Percentiles rank a stretch among this genome's conserved stretches.
Conservation (phyloP, 169 alveolate species). For the Eimeria zaria region DNA sequence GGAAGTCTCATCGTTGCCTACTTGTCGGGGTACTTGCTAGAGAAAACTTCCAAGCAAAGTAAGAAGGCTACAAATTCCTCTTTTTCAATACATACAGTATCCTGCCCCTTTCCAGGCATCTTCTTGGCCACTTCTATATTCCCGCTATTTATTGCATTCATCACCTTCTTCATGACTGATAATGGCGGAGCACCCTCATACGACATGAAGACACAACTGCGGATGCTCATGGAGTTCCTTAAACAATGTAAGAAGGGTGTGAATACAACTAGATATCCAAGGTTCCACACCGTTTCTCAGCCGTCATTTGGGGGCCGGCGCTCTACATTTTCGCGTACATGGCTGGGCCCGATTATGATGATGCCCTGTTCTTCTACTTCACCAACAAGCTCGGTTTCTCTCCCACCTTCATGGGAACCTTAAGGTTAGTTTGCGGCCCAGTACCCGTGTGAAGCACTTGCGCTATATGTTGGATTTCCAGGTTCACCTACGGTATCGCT, state of each 20-base stretch:
- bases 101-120: constrained; percentile 83
- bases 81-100: not conserved
- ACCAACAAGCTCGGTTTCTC: constrained; percentile 96
- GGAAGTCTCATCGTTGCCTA: constrained; percentile 97
- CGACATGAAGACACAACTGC: constrained; percentile 89
- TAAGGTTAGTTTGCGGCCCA: constrained; percentile 87
- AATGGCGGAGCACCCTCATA: constrained; percentile 85
- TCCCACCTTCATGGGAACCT: constrained; percentile 97
- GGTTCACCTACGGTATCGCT: constrained; percentile 96
- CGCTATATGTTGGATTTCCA: not conserved
- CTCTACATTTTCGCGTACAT: constrained; percentile 93
- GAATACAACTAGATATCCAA: not conserved
- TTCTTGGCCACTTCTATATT: constrained; percentile 94
- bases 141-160: constrained; percentile 92
- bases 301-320: constrained; percentile 94
- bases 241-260: constrained; percentile 88
- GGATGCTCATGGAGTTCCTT: constrained; percentile 91
- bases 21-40: constrained; percentile 96
- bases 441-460: not conserved
- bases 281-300: not conserved
- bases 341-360: constrained; percentile 96
- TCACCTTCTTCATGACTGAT: constrained; percentile 94
- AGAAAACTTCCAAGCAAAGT: constrained; percentile 92
- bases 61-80: not conserved
- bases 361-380: constrained; percentile 97